Conservation (phyloP, 768 basidiomycete genomes). For the Amanita phalloides region DNA sequence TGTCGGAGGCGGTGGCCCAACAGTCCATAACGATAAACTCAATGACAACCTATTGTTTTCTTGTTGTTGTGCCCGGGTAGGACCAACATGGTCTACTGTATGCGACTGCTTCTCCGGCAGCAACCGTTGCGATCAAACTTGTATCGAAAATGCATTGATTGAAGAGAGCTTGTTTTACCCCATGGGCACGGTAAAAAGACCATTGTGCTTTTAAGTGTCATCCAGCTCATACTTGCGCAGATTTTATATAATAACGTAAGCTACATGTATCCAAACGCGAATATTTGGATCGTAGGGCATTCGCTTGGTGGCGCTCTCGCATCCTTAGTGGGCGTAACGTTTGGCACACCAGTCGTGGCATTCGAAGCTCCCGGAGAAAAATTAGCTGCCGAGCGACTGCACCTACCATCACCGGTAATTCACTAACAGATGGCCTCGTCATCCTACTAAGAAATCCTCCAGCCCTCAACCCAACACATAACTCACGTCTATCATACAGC, state of each 20-base stretch:
- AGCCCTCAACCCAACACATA: conserved; percentile 67
- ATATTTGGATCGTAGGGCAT: conserved; percentile 81
- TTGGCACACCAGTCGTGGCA: conserved; percentile 86
- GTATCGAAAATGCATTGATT: conserved; percentile 66
- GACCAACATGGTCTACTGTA: conserved; percentile 87
- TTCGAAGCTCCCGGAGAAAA: conserved; percentile 81
- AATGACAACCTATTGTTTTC: conserved; percentile 96
- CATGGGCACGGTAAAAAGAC: conserved; percentile 57
- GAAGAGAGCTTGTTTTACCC: conserved; percentile 87
- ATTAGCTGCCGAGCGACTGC: conserved; percentile 62
- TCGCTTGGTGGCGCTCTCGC: conserved; percentile 84
- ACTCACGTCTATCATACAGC: conserved; percentile 90
- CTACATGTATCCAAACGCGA: conserved; percentile 80
- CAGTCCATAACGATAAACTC: conserved; percentile 78
- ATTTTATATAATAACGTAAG: conserved; percentile 90
- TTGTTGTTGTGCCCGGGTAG: conserved; percentile 94
- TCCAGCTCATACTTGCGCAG: conserved; percentile 26
- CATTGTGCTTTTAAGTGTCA: neutral
- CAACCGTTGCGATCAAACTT: conserved; percentile 70
- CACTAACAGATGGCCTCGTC: neutral
- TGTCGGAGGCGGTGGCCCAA: conserved; percentile 64
- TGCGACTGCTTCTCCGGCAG: conserved; percentile 77
- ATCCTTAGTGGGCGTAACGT: conserved; percentile 77
- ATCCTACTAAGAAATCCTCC: conserved; percentile 2
- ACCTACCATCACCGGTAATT: conserved; percentile 77